These are phyloP conservation scores for Exserohilum rostratum DNA, from an alignment of 2,329 filamentous ascomycete species.

Conservation along the genomic window DNA sequence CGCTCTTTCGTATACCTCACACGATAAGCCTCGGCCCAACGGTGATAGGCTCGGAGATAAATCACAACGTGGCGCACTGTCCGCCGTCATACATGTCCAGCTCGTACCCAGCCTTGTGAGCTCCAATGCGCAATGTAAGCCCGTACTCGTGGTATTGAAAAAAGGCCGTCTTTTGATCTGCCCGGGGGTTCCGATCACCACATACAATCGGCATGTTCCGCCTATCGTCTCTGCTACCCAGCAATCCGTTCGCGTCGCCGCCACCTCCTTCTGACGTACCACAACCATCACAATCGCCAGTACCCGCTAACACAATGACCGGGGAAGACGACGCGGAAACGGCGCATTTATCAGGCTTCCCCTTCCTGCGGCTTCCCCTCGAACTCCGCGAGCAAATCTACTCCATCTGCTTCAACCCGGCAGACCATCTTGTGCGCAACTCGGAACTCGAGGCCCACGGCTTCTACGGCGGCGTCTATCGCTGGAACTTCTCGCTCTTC, in stretches of 20 bases:
- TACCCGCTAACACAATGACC: no score
- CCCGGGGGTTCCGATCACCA: not conserved
- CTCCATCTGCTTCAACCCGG: constrained; percentile 37
- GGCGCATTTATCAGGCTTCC: constrained; percentile 25
- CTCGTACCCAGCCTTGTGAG: no score
- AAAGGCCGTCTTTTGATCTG: no score
- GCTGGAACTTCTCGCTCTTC: constrained; percentile 49
- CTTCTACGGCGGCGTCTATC: constrained; percentile 33
- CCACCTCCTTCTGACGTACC: not conserved
- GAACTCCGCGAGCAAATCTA: constrained; percentile 44
- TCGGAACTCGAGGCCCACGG: constrained; percentile 18
- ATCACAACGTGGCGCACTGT: constrained; percentile 5
- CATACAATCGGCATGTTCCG: constrained; percentile 7
- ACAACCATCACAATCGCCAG: not conserved
- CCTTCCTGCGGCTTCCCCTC: constrained; percentile 38
- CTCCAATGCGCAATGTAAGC: not conserved
- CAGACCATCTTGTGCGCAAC: constrained; percentile 22
- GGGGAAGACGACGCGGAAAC: not conserved
- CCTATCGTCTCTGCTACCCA: constrained; percentile 5
- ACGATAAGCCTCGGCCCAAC: constrained; percentile 12
- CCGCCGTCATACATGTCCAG: not conserved
- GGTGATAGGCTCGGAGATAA: constrained; percentile 9
- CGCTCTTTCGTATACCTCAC: no score
- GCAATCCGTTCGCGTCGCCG: constrained; percentile 3
- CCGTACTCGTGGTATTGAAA: no score